phyloP scores from a whole-genome alignment of 768 basidiomycete genomes.

The Trametes cingulata region DNA sequence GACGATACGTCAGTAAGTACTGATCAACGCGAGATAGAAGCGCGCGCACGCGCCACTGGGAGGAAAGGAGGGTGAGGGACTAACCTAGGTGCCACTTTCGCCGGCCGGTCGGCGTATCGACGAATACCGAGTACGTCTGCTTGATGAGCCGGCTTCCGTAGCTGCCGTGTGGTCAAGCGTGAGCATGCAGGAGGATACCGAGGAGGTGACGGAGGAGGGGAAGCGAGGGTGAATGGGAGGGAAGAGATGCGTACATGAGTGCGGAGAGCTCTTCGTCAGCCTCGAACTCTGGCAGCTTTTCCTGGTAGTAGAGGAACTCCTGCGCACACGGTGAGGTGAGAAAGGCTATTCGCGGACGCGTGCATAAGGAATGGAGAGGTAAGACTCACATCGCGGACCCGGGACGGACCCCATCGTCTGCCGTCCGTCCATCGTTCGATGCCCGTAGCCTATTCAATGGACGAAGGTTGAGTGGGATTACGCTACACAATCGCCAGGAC shows the following conservation, averaged over 20 bases:
- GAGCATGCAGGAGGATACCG: constrained; percentile 33
- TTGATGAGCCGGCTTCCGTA: constrained; percentile 58
- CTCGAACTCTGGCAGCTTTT: constrained; percentile 48
- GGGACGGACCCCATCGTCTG: constrained; percentile 72
- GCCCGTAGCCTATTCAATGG: constrained; percentile 44
- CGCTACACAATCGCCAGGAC: neutral
- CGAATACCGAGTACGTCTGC: constrained; percentile 80
- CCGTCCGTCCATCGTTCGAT: constrained; percentile 84
- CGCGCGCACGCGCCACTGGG: no score
- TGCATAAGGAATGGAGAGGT: neutral
- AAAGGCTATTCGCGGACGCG: neutral
- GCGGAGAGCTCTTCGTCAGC: constrained; percentile 22
- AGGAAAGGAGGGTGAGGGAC: constrained; percentile 33
- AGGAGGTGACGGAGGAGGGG: no score
- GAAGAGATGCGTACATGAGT: constrained; percentile 28
- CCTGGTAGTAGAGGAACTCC: constrained; percentile 80
- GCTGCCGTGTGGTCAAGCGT: constrained; percentile 6
- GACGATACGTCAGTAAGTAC: constrained; percentile 9
- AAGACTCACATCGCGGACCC: constrained; percentile 66
- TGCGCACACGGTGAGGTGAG: constrained; percentile 31
- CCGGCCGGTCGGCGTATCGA: constrained; percentile 63
- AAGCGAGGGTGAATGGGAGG: constrained; percentile 31
- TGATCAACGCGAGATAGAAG: constrained; percentile 11
- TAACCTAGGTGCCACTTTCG: constrained; percentile 83
- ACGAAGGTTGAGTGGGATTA: neutral